Conservation (phyloP, 2,329 filamentous ascomycete genomes). For the Phialophora verrucosa region DNA sequence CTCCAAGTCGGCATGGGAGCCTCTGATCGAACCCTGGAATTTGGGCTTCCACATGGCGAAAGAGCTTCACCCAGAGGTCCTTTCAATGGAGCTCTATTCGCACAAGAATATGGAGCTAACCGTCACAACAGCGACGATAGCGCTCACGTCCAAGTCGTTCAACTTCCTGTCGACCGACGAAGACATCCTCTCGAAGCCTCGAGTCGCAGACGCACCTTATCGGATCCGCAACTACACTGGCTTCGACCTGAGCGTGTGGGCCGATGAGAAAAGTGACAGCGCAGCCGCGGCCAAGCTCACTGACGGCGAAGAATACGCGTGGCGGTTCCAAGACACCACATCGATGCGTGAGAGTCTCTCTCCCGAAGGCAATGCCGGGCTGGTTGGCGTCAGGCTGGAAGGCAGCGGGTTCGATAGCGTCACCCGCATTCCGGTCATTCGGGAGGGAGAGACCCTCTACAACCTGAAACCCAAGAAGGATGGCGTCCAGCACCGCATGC, state of each 20-base stretch:
- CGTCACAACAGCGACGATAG: constrained; percentile 90
- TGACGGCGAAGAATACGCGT: constrained; percentile 89
- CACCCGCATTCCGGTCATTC: constrained; percentile 83
- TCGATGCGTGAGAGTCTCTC: constrained; percentile 93
- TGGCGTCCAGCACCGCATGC: constrained; percentile 81
- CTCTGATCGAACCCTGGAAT: constrained; percentile 93
- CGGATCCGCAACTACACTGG: constrained; percentile 94
- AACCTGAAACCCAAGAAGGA: constrained; percentile 86
- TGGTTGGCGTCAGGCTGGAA: constrained; percentile 83
- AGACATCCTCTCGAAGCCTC: constrained; percentile 90
- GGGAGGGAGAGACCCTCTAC: constrained; percentile 93
- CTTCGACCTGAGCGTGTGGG: constrained; percentile 84
- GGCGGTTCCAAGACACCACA: constrained; percentile 96
- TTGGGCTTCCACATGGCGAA: constrained; percentile 88
- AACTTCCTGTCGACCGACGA: constrained; percentile 87
- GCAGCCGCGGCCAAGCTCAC: constrained; percentile 73
- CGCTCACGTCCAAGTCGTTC: constrained; percentile 88
- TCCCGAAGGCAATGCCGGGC: constrained; percentile 77
- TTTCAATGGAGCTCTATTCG: constrained; percentile 85
- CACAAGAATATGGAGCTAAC: constrained; percentile 91
- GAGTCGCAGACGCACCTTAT: constrained; percentile 90
- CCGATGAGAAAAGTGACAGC: constrained; percentile 73
- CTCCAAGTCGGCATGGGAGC: constrained; percentile 98
- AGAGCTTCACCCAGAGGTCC: constrained; percentile 72
- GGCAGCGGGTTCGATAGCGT: constrained; percentile 93